Percentiles rank a stretch among this genome's conserved stretches.
Evolutionary conservation across 2,329 filamentous ascomycete genomes (phyloP).

Genomic region (Paradendryphiella salina): DNA sequence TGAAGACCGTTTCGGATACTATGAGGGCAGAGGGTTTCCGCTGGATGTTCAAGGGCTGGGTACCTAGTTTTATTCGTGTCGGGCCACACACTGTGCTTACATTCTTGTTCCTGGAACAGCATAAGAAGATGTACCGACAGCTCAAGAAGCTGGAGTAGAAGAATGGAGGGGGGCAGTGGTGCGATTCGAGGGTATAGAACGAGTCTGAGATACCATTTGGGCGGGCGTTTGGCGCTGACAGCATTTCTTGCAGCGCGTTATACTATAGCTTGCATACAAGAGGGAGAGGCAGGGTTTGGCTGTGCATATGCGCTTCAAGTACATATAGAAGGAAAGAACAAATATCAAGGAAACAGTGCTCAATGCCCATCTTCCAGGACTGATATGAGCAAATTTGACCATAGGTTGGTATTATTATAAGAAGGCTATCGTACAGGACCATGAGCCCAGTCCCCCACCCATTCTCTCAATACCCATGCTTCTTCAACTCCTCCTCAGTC

Average conservation of each 20-base stretch:
- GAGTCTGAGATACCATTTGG: constrained; percentile 2
- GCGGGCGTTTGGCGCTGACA: constrained; percentile 6
- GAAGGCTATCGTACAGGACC: neutral
- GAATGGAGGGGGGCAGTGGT: neutral
- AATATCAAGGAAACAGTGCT: neutral
- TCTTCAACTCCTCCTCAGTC: constrained; percentile 42
- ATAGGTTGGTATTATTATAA: neutral
- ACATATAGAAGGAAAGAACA: neutral
- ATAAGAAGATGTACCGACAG: constrained; percentile 72
- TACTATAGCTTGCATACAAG: neutral
- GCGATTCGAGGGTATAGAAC: neutral
- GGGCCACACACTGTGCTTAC: constrained; percentile 82
- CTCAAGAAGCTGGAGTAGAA: constrained; percentile 20
- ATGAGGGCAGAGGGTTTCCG: constrained; percentile 70
- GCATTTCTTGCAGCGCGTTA: constrained; percentile 3
- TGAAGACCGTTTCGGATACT: constrained; percentile 66
- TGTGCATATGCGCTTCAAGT: neutral
- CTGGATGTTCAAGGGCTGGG: constrained; percentile 92
- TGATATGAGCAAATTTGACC: neutral
- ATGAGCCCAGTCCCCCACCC: neutral
- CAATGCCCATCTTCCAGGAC: neutral
- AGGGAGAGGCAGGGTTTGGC: neutral
- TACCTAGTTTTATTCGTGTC: constrained; percentile 71
- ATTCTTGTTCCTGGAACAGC: constrained; percentile 83
- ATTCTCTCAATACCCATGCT: constrained; percentile 34